Conservation (phyloP, 495 filamentous ascomycete genomes). For the Podospora comata region DNA sequence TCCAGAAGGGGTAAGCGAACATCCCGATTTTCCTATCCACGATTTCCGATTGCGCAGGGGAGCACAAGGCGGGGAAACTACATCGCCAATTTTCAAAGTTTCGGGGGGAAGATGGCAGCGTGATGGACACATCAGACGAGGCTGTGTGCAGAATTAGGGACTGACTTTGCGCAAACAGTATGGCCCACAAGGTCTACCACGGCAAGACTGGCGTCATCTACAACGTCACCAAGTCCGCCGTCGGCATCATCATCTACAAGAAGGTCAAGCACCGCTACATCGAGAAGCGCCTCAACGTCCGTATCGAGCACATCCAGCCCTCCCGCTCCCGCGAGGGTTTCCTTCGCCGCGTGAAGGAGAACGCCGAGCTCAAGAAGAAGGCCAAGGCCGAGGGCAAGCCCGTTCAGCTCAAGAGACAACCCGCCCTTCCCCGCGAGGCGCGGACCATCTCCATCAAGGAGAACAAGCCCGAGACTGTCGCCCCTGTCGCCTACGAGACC, state of each 20-base stretch:
- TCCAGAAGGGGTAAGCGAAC: slow-evolving; percentile 74
- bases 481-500: slow-evolving; percentile 93
- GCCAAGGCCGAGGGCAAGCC: slow-evolving; percentile 80
- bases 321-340: slow-evolving; percentile 95
- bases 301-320: slow-evolving; percentile 92
- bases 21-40: not conserved
- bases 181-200: slow-evolving; percentile 99
- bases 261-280: slow-evolving; percentile 96
- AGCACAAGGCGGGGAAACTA: not conserved
- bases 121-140: not conserved
- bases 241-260: slow-evolving; percentile 99
- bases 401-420: slow-evolving; percentile 28
- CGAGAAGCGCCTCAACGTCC: slow-evolving; percentile 99
- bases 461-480: slow-evolving; percentile 84
- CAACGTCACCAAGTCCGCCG: slow-evolving; percentile 93
- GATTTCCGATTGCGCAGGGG: slow-evolving; percentile 4
- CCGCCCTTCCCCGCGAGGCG: slow-evolving; percentile 72
- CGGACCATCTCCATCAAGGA: slow-evolving; percentile 71
- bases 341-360: slow-evolving; percentile 92
- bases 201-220: slow-evolving; percentile 97
- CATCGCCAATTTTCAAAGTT: not conserved
- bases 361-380: slow-evolving; percentile 85
- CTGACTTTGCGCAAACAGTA: slow-evolving; percentile 54
- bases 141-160: slow-evolving; percentile 12
- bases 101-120: slow-evolving; percentile 1